Base-by-base conservation (phyloP, 2,329 filamentous ascomycete species). In the Scytalidium lignicola region DNA sequence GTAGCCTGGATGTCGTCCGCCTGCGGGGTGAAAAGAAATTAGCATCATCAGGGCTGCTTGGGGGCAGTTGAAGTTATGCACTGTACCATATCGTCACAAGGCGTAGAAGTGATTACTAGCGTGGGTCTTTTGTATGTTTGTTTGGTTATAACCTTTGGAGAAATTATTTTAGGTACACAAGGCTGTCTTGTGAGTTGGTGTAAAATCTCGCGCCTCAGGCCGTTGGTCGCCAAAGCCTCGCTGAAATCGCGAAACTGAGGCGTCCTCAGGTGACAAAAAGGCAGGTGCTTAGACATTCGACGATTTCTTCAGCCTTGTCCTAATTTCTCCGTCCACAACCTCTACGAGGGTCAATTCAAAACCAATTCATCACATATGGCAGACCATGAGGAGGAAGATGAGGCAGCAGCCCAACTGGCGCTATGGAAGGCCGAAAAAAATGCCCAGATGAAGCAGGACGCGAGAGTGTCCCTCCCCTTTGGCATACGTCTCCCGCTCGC, bases 401-500 rank as follows among this genome's bases (percentile, higher is more conserved):
- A 20, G 10, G 13, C 20, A 37, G 15, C 32, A 13, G 32, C 32
- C 7, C 32, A 44, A 37, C 43, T 22, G 17, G 43, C 32, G 10
- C 41, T 47, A 41, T 47, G 50, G 46, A 47, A 51, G 19, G 48
- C 46, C 17, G 53, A 57, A 44, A 44, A 51, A 23, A 46, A 49
- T 4, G 50, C 47, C 12, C 47, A 46, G 10, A 29, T 58, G 12
- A 49, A 46, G 32, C 43, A 50, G 15, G 54, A 63, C 15, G 59
- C 63, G 7, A 58, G 79, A 49, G 70, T 83, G 22, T 85, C 83
- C 28, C 78, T 90, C 48, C 77, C 83, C 43, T 79, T 85, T 41
- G 69, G 79, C 29, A 64, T 79, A 17, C 85, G 89, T 51, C 75
- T 93, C 32, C 75, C 85, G 29, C 71, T 86, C 46, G 83, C 85